phyloP scores from a whole-genome alignment of 371 early-diverging fungal genomes.

The Lichtheimia ornata region DNA sequence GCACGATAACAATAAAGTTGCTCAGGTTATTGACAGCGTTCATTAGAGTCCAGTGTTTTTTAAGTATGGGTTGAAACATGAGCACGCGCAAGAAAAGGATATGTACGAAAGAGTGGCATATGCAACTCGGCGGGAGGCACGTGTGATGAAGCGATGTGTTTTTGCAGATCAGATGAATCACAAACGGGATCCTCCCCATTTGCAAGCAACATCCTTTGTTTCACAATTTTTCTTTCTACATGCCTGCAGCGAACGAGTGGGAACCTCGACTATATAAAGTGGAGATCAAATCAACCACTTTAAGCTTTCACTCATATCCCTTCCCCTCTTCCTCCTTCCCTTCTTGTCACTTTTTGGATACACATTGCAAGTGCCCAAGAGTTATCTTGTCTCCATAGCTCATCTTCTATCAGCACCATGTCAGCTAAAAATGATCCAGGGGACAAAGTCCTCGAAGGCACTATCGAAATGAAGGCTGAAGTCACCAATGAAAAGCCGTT shows the following conservation, averaged over 20 bases:
- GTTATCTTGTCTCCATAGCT: background rate
- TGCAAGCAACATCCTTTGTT: conserved; percentile 1
- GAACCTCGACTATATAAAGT: background rate
- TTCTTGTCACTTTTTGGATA: background rate
- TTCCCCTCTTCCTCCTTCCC: background rate
- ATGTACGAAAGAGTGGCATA: no score
- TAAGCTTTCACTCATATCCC: background rate
- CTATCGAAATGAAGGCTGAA: background rate
- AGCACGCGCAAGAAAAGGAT: no score
- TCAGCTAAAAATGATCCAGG: background rate
- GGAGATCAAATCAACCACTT: background rate
- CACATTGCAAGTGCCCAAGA: no score
- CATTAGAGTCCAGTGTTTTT: no score
- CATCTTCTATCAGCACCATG: background rate
- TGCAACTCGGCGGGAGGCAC: no score
- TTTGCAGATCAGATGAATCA: conserved; percentile 1
- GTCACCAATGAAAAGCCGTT: background rate
- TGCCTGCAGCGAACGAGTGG: background rate
- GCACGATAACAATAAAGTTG: no score
- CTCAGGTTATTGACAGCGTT: no score
- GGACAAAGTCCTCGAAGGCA: background rate
- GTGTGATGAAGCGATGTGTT: background rate
- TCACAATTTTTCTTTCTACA: background rate
- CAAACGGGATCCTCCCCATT: background rate
- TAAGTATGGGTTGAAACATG: no score